Conservation (phyloP, 805 yeast genomes). For the Ogataea paraovalis region DNA sequence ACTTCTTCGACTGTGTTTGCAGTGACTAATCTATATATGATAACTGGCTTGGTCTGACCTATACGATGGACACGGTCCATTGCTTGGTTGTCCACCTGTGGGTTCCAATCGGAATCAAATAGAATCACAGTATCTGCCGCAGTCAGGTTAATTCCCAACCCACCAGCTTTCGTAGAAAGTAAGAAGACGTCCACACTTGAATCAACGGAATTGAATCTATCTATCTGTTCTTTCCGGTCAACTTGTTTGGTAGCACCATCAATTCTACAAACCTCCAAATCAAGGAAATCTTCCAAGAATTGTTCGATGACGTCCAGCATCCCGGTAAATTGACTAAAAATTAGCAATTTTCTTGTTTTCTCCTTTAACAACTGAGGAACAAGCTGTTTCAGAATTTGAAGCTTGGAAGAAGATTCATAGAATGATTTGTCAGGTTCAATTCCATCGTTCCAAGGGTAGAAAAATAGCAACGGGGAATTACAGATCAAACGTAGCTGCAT, state of each 20-base stretch:
- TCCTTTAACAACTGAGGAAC: slow-evolving; percentile 42
- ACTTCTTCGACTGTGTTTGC: slow-evolving; percentile 81
- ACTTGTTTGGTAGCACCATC: slow-evolving; percentile 73
- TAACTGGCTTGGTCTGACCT: slow-evolving; percentile 83
- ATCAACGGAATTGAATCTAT: slow-evolving; percentile 43
- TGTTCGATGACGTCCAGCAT: slow-evolving; percentile 81
- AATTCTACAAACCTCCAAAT: slow-evolving; percentile 50
- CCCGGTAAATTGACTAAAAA: slow-evolving; percentile 82
- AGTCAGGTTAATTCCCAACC: slow-evolving; percentile 81
- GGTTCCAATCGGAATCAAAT: slow-evolving; percentile 96
- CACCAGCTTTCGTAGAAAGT: slow-evolving; percentile 91
- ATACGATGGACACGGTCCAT: slow-evolving; percentile 94
- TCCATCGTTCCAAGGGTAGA: slow-evolving; percentile 67
- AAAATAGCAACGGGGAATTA: slow-evolving; percentile 80
- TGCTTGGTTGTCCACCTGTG: slow-evolving; percentile 94
- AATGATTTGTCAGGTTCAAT: slow-evolving; percentile 37
- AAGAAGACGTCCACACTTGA: slow-evolving; percentile 51
- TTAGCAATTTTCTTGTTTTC: slow-evolving; percentile 59
- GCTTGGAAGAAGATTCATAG: slow-evolving; percentile 63
- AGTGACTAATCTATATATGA: slow-evolving; percentile 73
- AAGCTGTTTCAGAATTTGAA: slow-evolving; percentile 65
- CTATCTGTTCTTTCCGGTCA: slow-evolving; percentile 63
- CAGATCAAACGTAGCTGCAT: slow-evolving; percentile 86
- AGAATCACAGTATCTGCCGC: slow-evolving; percentile 87
- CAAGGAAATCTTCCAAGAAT: slow-evolving; percentile 51